Conservation (phyloP, 495 filamentous ascomycete species). For the Gamarada debralockiae region DNA sequence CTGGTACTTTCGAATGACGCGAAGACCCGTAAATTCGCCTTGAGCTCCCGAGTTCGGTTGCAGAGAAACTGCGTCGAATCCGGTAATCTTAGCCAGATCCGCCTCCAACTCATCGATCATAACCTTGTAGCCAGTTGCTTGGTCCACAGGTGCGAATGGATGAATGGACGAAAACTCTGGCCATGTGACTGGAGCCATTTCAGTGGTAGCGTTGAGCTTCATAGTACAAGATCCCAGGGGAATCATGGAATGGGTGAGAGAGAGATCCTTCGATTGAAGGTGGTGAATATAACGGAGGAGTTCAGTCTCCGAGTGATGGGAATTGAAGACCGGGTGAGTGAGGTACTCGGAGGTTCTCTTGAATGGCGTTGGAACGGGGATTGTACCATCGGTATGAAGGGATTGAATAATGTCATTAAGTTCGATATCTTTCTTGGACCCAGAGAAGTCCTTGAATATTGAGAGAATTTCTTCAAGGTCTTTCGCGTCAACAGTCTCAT, state of each 20-base stretch:
- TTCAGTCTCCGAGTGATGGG: slow-evolving; percentile 94
- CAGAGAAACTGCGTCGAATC: slow-evolving; percentile 83
- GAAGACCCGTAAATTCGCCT: slow-evolving; percentile 93
- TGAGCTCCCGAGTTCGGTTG: slow-evolving; percentile 98
- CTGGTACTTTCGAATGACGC: slow-evolving; percentile 84
- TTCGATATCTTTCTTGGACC: slow-evolving; percentile 21
- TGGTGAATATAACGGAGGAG: slow-evolving; percentile 93
- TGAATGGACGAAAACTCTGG: slow-evolving; percentile 85
- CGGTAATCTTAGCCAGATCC: slow-evolving; percentile 83
- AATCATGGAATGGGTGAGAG: slow-evolving; percentile 97
- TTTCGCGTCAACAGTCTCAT: slow-evolving; percentile 63
- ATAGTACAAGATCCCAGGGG: slow-evolving; percentile 99
- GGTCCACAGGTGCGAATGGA: slow-evolving; percentile 65
- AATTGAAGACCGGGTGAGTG: slow-evolving; percentile 95
- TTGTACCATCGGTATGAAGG: slow-evolving; percentile 22
- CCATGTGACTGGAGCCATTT: slow-evolving; percentile 88
- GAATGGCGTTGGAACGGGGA: slow-evolving; percentile 53
- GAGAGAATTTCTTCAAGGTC: slow-evolving; percentile 59
- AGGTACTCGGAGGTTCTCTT: slow-evolving; percentile 74
- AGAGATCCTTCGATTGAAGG: slow-evolving; percentile 93
- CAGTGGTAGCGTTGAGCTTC: slow-evolving; percentile 96
- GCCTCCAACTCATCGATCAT: slow-evolving; percentile 69
- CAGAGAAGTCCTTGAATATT: slow-evolving; percentile 46
- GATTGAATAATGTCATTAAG: slow-evolving; percentile 35
- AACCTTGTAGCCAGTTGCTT: slow-evolving; percentile 63